Conservation (phyloP, 1,284 basidiomycete genomes). For the Cryptococcus jaspeensis region DNA sequence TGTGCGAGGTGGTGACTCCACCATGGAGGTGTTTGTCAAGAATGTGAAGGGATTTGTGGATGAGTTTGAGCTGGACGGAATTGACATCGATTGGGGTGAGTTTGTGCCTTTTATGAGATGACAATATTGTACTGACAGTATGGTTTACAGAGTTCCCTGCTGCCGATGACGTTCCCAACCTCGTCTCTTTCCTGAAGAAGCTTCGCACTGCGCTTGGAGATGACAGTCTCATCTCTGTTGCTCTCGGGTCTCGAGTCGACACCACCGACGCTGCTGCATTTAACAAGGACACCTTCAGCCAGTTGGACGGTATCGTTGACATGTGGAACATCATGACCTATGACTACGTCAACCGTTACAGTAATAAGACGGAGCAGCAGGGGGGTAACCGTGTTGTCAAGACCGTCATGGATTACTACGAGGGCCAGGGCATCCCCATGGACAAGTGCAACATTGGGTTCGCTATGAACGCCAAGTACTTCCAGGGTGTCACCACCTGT, state of each 20-base stretch:
- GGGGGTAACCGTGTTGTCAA: conserved; percentile 21
- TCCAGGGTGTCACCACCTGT: conserved; percentile 20
- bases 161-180: conserved; percentile 9
- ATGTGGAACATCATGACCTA: conserved; percentile 38
- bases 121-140: background rate
- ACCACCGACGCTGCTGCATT: conserved; percentile 11
- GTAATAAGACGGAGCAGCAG: conserved; percentile 21
- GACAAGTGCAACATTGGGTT: conserved; percentile 31
- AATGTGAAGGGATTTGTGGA: conserved; percentile 12
- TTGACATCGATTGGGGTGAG: conserved; percentile 39
- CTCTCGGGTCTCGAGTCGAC: conserved; percentile 15
- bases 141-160: conserved; percentile 12
- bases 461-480: conserved; percentile 37
- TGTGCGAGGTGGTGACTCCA: conserved; percentile 4
- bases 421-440: conserved; percentile 10
- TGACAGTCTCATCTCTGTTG: conserved; percentile 19
- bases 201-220: conserved; percentile 14
- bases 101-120: background rate
- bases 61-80: conserved; percentile 21
- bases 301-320: conserved; percentile 23
- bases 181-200: conserved; percentile 9
- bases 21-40: conserved; percentile 12
- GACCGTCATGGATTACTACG: conserved; percentile 18
- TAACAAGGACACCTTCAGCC: conserved; percentile 10
- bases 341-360: conserved; percentile 25